Conservation (phyloP, 2,329 filamentous ascomycete species). For the Fusarium verrucosum region DNA sequence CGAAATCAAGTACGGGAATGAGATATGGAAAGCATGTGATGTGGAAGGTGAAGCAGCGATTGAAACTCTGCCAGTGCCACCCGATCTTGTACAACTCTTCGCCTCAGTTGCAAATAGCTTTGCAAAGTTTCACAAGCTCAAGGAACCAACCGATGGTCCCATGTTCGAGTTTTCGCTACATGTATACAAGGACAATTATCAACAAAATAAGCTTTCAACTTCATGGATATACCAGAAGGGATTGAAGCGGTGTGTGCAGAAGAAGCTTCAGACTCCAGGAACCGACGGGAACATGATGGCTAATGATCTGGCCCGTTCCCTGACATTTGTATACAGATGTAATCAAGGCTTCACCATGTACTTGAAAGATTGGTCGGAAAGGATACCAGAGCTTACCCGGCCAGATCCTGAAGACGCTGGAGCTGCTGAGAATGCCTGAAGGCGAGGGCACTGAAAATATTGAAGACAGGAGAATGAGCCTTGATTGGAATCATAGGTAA, state of each 20-base stretch:
- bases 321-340: neutral
- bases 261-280: neutral
- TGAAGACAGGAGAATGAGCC: no score
- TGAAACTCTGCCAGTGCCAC: neutral
- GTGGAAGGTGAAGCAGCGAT: neutral
- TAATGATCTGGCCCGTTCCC: neutral
- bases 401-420: no score
- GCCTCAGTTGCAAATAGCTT: neutral
- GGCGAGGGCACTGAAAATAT: no score
- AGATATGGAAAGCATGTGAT: neutral
- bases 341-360: no score
- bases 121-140: neutral
- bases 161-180: neutral
- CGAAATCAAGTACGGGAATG: neutral
- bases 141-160: neutral
- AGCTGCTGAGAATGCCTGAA: no score
- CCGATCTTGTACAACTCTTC: neutral
- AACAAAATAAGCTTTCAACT: no score
- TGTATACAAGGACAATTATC: neutral
- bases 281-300: neutral
- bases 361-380: no score
- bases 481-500: no score
- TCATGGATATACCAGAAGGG: no score
- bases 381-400: no score
- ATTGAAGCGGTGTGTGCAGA: neutral